Evolutionary conservation across 1,139 yeast species (phyloP).

Genomic region (Keqinozyma sinolaborantium): DNA sequence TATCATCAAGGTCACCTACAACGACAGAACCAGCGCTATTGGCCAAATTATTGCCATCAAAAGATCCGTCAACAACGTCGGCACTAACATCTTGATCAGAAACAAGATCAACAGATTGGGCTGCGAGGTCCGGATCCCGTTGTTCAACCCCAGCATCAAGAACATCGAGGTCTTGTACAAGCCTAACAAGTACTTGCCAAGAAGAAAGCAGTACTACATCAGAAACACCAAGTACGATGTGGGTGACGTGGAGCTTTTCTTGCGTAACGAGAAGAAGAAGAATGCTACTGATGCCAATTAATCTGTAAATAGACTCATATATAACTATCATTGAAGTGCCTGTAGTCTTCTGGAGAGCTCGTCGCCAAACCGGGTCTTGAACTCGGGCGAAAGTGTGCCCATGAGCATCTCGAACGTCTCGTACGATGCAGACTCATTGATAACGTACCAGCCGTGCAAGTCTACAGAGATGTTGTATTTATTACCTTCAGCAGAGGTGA

Average conservation of each 20-base stretch:
- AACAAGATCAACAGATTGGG: conserved; percentile 76
- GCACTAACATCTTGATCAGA: conserved; percentile 71
- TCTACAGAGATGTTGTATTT: conserved; percentile 25
- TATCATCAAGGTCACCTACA: conserved; percentile 70
- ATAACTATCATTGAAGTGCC: not conserved
- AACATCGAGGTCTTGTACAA: conserved; percentile 72
- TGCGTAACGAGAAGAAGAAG: conserved; percentile 20
- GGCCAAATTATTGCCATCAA: conserved; percentile 79
- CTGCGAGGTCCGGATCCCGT: conserved; percentile 74
- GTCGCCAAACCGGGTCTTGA: conserved; percentile 27
- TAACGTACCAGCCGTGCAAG: conserved; percentile 31
- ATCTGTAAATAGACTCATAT: conserved; percentile 7
- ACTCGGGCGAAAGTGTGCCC: conserved; percentile 33
- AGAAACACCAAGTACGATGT: conserved; percentile 83
- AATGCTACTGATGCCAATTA: conserved; percentile 1
- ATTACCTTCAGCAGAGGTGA: conserved; percentile 19
- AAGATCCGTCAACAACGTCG: conserved; percentile 55
- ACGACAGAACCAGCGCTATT: conserved; percentile 63
- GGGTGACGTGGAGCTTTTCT: conserved; percentile 59
- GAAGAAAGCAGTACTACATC: conserved; percentile 85
- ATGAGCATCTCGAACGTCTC: conserved; percentile 48
- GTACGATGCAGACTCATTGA: conserved; percentile 14
- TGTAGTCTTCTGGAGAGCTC: conserved; percentile 20
- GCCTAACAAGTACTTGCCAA: conserved; percentile 63
- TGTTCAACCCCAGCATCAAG: conserved; percentile 73